phyloP scores from a whole-genome alignment of 2,329 filamentous ascomycete species.

The Paecilomyces sp. region DNA sequence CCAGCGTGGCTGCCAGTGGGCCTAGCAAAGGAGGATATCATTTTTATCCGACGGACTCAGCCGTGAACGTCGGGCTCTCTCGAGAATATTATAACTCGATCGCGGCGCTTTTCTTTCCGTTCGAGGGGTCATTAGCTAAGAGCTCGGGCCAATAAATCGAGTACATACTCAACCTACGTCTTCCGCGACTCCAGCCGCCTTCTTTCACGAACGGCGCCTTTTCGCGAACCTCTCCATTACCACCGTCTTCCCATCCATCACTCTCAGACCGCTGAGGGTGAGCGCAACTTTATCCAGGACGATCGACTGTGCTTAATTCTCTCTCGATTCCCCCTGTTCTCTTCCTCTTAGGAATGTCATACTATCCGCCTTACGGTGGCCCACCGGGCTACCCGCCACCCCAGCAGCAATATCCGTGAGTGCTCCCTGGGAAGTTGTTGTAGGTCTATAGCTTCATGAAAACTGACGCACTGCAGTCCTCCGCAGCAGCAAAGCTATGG shows the following conservation, averaged over 20 bases:
- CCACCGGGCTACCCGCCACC: conserved; percentile 50
- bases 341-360: conserved; percentile 46
- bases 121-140: background rate
- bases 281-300: background rate
- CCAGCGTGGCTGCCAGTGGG: background rate
- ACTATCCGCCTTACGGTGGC: conserved; percentile 54
- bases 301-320: background rate
- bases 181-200: background rate
- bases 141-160: background rate
- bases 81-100: background rate
- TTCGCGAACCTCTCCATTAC: conserved; percentile 14
- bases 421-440: conserved; percentile 6
- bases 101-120: background rate
- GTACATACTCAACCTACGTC: background rate
- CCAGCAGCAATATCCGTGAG: conserved; percentile 34
- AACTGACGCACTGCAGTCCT: conserved; percentile 9
- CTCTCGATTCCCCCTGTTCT: background rate
- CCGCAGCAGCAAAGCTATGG: conserved; percentile 26
- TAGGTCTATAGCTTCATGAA: background rate
- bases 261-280: background rate
- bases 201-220: conserved; percentile 2
- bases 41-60: background rate
- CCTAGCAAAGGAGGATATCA: background rate
- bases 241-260: background rate
- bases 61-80: background rate